Base-by-base conservation (phyloP, 306 rosid genomes). In the Acacia crassicarpa region DNA sequence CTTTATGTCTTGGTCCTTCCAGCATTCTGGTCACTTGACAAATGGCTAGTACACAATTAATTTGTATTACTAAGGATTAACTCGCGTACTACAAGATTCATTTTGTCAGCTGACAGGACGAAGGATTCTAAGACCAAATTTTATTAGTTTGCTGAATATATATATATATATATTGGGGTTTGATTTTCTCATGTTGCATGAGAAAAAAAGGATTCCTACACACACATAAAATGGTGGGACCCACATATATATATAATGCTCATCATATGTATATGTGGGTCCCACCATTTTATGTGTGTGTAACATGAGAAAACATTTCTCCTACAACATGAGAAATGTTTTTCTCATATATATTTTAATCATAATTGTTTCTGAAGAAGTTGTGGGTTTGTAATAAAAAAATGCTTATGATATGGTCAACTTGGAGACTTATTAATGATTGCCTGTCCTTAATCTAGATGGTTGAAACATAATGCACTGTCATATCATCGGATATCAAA, bases 381-480 rank as follows among this genome's bases (percentile, higher is more conserved):
- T 79, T 75, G 9, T 73, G 38, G 51, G 30, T 48, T n/a, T 80
- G 66, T 44, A 22, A 76, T 77, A 25, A 32, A 56, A 43, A 19
- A 17, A 22, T 73, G 35, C n/a, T 38, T 46, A 74, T 32, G 25
- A 48, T 72, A 35, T 13, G 6, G 67, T 73, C 61, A 78, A 61
- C 51, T 77, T 8, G 71, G 76, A 78, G 87, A 67, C 27, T 78
- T 51, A 46, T 33, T 51, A 23, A 77, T 77, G 80, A 78, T 82
- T 86, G 30, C 43, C 5, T 78, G 77, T 80, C 69, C 71, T 62
- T 20, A 62, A 27, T 84, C 16, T 77, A 95, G 98, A 93, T 95
- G 98, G 98, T 84, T 95, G 94, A 95, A 95, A 89, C 98, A 93
- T 79, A 91, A 95, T 80, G 79, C 93, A 51, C 76, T 95, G 72